Evolutionary conservation across 2,329 filamentous ascomycete species (phyloP).

Genomic region (Tolypocladium guangdongense): DNA sequence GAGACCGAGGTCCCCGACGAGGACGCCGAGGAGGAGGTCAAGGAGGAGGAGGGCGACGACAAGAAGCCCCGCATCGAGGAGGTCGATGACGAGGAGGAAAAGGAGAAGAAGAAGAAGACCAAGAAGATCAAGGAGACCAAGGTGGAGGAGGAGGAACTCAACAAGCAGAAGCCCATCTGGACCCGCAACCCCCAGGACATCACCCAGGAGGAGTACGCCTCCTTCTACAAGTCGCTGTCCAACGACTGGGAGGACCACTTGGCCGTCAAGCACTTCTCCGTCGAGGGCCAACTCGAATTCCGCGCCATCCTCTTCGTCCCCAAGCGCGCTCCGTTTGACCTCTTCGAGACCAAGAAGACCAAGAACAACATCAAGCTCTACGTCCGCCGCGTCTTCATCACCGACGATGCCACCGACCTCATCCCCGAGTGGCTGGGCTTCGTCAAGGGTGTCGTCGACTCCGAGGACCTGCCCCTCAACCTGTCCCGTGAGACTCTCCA

Average conservation of each 20-base stretch:
- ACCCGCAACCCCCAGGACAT: conserved; percentile 96
- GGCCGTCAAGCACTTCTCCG: conserved; percentile 99
- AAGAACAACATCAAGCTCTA: conserved; percentile 99
- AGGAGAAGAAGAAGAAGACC: conserved; percentile 92
- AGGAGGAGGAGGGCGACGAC: conserved; percentile 62
- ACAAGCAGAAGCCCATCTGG: conserved; percentile 99
- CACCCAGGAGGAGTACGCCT: conserved; percentile 88
- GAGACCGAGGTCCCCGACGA: conserved; percentile 98
- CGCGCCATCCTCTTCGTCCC: conserved; percentile 98
- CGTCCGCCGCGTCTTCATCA: conserved; percentile 99
- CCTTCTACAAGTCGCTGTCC: conserved; percentile 99
- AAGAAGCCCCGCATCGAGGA: conserved; percentile 97
- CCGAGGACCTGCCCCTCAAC: conserved; percentile 98
- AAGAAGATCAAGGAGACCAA: conserved; percentile 99
- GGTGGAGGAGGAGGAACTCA: conserved; percentile 98
- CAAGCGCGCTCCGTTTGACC: conserved; percentile 98
- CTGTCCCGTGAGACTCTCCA: conserved; percentile 99
- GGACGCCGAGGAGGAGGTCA: conserved; percentile 66
- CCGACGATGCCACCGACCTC: conserved; percentile 96
- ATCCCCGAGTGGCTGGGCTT: conserved; percentile 99
- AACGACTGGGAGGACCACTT: conserved; percentile 99
- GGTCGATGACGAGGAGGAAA: conserved; percentile 74
- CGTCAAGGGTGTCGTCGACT: conserved; percentile 99
- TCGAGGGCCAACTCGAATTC: conserved; percentile 99
- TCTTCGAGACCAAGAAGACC: conserved; percentile 99